Evolutionary conservation across 495 filamentous ascomycete species (phyloP), one percentile per base, ranked within the genome.

Genomic region (Diplogelasinospora grovesii): DNA sequence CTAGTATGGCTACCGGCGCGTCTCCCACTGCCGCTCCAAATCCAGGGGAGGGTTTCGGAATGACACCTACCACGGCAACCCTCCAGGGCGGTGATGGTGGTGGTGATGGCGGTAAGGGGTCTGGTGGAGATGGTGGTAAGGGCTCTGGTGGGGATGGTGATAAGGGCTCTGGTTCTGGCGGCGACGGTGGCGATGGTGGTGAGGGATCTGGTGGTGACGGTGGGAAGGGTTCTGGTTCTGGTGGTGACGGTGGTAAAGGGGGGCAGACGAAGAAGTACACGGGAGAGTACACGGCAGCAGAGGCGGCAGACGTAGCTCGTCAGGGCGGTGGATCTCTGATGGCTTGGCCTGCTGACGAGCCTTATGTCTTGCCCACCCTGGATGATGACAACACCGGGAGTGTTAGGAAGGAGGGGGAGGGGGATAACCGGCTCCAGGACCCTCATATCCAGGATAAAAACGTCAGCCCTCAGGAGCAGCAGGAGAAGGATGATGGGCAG

Each of bases 281-380:
- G 14, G n/a, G 35, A 38, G 13, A 38, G n/a, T 61, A 57, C 45
- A 54, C 53, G 1, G 38, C 58, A 18, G 38, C 40, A 8, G 53
- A 60, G 13, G 56, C 58, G 0, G 58, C 58, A 22, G 41, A 40
- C 21, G 50, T 43, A 18, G 48, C 56, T 6, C 22, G 41, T 29
- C 38, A 43, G 29, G 58, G 58, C 13, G 56, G 56, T 5, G 43
- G n/a, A n/a, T n/a, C 44, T 18, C 36, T 60, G 9, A 41, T 54
- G 3, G 43, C 58, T 8, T 61, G 58, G 58, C 58, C 58, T 4
- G 27, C 32, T 6, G 56, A 59, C 15, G 36, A 61, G 48, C 6
- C 41, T 5, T 61, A 53, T 35, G 18, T 46, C 19, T 16, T 33
- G 3, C 52, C 54, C 0, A 33, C 18, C 30, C 5, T 33, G 5